phyloP scores from a whole-genome alignment of 495 filamentous ascomycete genomes.

The Xylaria flabelliformis region DNA sequence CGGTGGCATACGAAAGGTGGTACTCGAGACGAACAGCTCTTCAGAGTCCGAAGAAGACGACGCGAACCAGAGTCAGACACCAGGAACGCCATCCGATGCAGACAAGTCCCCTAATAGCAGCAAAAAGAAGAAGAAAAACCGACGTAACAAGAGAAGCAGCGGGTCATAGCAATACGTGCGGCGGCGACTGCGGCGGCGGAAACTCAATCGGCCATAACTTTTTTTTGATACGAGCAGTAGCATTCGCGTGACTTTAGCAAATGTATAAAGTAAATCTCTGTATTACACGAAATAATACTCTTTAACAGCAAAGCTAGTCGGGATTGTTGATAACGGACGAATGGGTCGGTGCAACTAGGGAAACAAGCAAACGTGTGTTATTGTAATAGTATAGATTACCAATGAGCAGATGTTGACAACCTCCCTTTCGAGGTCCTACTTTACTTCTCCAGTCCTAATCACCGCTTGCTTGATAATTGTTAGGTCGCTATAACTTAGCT shows the following conservation, averaged over 20 bases:
- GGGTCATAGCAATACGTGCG: conserved; percentile 38
- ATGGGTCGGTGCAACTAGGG: background rate
- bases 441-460: background rate
- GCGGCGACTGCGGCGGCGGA: background rate
- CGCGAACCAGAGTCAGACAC: conserved; percentile 12
- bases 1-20: conserved; percentile 82
- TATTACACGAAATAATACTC: background rate
- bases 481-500: background rate
- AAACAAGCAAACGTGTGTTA: background rate
- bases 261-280: background rate
- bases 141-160: conserved; percentile 52
- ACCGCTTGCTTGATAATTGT: background rate
- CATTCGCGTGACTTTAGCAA: background rate
- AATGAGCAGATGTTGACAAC: background rate
- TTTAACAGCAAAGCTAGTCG: background rate
- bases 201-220: background rate
- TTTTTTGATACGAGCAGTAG: background rate
- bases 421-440: background rate
- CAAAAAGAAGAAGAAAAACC: conserved; percentile 45
- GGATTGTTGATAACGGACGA: background rate
- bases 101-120: conserved; percentile 27
- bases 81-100: conserved; percentile 21
- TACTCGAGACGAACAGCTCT: conserved; percentile 75
- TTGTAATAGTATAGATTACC: background rate
- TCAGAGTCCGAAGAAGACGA: conserved; percentile 38